A percentile compares a stretch with the other conserved stretches of the same genome.
Conservation (phyloP, 768 basidiomycete species). For the Pholiota microspora region DNA sequence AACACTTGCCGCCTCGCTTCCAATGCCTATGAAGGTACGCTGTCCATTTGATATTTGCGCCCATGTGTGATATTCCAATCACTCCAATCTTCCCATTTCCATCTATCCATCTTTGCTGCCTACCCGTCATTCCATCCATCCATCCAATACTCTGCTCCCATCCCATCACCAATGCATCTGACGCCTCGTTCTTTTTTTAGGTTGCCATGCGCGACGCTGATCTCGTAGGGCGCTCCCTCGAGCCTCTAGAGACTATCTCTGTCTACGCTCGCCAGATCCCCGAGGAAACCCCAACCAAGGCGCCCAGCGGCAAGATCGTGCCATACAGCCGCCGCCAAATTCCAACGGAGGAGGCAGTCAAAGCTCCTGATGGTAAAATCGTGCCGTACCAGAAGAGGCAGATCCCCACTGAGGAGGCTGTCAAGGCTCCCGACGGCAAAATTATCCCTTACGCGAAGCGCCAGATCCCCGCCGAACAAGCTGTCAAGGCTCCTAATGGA, state of each 20-base stretch:
- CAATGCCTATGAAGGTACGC: conserved; percentile 42
- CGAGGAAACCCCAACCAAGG: conserved; percentile 15
- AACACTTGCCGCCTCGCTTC: conserved; percentile 40
- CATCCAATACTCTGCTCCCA: not conserved
- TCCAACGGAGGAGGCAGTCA: conserved; percentile 25
- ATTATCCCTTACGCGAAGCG: conserved; percentile 16
- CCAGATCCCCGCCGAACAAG: conserved; percentile 21
- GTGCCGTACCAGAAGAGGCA: conserved; percentile 12
- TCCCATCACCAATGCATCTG: not conserved
- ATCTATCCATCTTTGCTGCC: not conserved
- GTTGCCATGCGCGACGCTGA: conserved; percentile 14
- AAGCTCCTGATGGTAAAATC: conserved; percentile 19
- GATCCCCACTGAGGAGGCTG: conserved; percentile 23
- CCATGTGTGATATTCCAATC: too few species aligned
- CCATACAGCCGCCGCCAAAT: conserved; percentile 21
- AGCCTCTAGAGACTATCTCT: conserved; percentile 22
- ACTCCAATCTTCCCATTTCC: not conserved
- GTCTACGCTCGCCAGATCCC: conserved; percentile 17
- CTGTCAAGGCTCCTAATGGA: conserved; percentile 26
- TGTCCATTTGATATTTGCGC: not conserved
- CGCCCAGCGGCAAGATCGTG: conserved; percentile 22
- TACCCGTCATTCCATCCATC: not conserved
- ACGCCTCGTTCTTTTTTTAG: conserved; percentile 5
- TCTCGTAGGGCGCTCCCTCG: conserved; percentile 18
- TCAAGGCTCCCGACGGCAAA: conserved; percentile 17